A percentile compares a stretch with the other conserved stretches of the same genome.
Conservation (phyloP, 176 grass and related monocot species). For the Bonia amplexicaulis region DNA sequence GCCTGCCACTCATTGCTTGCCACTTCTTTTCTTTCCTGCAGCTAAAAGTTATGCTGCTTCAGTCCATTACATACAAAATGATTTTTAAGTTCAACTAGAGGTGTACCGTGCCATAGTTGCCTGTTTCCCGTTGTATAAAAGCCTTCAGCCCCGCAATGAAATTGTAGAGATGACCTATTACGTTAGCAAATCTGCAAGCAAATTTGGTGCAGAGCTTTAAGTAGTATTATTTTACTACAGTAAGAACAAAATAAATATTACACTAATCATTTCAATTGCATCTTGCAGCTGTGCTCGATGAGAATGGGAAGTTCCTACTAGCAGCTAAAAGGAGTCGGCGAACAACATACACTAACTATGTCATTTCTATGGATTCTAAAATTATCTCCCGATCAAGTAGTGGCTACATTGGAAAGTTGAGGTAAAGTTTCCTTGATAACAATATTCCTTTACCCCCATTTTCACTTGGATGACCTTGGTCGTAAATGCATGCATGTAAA, state of each 20-base stretch:
- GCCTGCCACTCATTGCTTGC: not conserved
- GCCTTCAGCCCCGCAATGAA: not conserved
- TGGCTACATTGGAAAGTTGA: conserved; percentile 71
- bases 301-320: conserved; percentile 80
- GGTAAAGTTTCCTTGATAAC: conserved; percentile 32
- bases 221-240: not conserved
- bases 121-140: not conserved
- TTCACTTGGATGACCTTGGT: not conserved
- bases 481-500: not conserved
- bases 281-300: conserved; percentile 65
- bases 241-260: not conserved
- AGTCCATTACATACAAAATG: not conserved
- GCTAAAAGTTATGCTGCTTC: not conserved
- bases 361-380: conserved; percentile 73
- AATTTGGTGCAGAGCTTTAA: not conserved
- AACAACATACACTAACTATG: conserved; percentile 58
- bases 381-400: conserved; percentile 68
- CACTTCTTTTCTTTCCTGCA: not conserved
- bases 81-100: not conserved
- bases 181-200: not conserved
- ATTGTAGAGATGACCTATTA: not conserved
- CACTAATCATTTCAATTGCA: not conserved
- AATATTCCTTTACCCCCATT: not conserved
- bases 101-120: not conserved
- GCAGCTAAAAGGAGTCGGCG: conserved; percentile 70